Percentiles rank a stretch among this genome's conserved stretches.
These are phyloP conservation scores for Begonia loranthoides DNA, from an alignment of 306 rosid genomes.

Conservation along the genomic window DNA sequence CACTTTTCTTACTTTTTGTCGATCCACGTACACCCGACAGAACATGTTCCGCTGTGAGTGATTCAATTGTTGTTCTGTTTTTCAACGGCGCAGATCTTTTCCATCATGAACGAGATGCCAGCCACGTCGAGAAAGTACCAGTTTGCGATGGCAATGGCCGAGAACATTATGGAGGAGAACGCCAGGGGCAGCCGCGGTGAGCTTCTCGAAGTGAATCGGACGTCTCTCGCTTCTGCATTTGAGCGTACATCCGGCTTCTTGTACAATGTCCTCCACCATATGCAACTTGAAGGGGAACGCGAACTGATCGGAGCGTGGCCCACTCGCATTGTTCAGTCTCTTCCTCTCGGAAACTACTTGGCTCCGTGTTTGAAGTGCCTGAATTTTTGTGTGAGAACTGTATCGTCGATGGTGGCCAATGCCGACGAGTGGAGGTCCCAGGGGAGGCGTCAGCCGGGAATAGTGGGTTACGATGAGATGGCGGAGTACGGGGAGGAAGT, in stretches of 20 bases:
- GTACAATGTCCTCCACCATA: slow-evolving; percentile 5
- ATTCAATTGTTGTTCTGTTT: background rate
- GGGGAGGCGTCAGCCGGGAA: background rate
- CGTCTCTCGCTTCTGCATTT: slow-evolving; percentile 19
- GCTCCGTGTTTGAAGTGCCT: slow-evolving; percentile 14
- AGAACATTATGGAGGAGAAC: slow-evolving; percentile 27
- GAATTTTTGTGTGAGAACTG: slow-evolving; percentile 9
- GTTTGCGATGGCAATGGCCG: slow-evolving; percentile 29
- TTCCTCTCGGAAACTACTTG: slow-evolving; percentile 21
- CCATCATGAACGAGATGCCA: slow-evolving; percentile 24
- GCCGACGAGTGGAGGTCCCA: slow-evolving; percentile 3
- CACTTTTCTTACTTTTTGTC: too few species aligned
- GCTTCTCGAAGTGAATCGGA: slow-evolving; percentile 17
- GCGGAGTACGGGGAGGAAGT: slow-evolving; percentile 8
- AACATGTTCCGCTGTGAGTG: too few species aligned
- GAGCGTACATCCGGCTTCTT: slow-evolving; percentile 19
- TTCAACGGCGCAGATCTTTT: slow-evolving; percentile 14
- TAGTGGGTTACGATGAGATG: background rate
- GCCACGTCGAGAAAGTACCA: slow-evolving; percentile 28
- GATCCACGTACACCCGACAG: too few species aligned
- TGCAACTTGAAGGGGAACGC: background rate
- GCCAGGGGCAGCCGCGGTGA: slow-evolving; percentile 15
- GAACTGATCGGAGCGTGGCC: slow-evolving; percentile 8
- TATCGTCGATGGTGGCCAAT: slow-evolving; percentile 8
- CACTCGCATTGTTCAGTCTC: slow-evolving; percentile 7